phyloP scores from a whole-genome alignment of 129 eudicot species.

The Escallonia herrerae region DNA sequence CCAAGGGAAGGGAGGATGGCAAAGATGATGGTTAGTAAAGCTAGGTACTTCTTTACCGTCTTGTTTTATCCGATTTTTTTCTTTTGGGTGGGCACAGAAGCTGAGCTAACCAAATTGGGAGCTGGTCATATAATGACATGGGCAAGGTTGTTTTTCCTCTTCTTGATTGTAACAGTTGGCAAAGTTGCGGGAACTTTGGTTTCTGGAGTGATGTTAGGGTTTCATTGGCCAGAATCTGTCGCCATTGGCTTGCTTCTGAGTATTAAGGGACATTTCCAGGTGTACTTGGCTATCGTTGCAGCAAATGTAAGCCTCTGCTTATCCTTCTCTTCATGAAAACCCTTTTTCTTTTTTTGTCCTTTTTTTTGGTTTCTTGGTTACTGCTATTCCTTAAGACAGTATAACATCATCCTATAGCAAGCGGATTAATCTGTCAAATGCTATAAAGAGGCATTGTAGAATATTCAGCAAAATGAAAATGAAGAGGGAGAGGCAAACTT shows the following conservation, averaged over 20 bases:
- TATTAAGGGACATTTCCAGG: constrained; percentile 82
- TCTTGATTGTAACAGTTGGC: constrained; percentile 43
- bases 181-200: constrained; percentile 52
- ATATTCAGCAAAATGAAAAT: no score
- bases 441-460: no score
- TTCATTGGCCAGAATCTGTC: constrained; percentile 77
- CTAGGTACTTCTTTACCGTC: constrained; percentile 57
- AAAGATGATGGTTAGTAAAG: constrained; percentile 48
- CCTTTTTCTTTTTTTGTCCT: neutral
- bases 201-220: constrained; percentile 64
- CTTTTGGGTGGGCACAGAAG: constrained; percentile 74
- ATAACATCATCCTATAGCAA: no score
- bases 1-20: constrained; percentile 85
- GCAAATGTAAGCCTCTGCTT: constrained; percentile 33
- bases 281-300: constrained; percentile 58
- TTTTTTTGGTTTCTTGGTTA: no score
- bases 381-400: no score
- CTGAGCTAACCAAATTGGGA: constrained; percentile 38
- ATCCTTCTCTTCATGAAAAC: no score
- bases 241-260: constrained; percentile 69
- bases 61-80: constrained; percentile 65
- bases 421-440: no score
- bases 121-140: constrained; percentile 31
- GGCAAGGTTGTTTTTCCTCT: constrained; percentile 38
- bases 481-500: no score